Base-by-base conservation (phyloP, 2,329 filamentous ascomycete genomes). In the Plectosphaerella sp. region DNA sequence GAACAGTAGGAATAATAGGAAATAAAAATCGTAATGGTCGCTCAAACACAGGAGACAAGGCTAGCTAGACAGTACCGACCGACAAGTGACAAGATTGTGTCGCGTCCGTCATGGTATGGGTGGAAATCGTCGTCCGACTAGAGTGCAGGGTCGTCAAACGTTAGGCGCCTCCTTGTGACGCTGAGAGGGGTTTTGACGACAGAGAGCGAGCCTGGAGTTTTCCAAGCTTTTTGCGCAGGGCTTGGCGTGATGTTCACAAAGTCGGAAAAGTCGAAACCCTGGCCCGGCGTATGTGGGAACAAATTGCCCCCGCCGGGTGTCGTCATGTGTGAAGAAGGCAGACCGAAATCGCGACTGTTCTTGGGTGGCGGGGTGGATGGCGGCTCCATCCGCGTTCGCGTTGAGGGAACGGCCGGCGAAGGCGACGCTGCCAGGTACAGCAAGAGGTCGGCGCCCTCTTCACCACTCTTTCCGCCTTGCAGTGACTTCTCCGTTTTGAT, bases 211-310 rank as follows among this genome's bases (percentile, higher is more conserved):
- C 83, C 69, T 11, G 91, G 91, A 0, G 91, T 96, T 67, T 88
- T 90, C 89, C 91, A 97, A 10, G 86, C 81, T 60, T 85, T 90
- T 72, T 97, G 94, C 24, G 91, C 94, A 18, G 94, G 94, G 64
- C 91, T 96, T 0, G 94, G 94, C 7, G 94, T 96, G 67, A 97
- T 93, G 71, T 97, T 97, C 66, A 97, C 87, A 71, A 96, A 99
- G 66, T 99, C 94, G 49, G 91, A 84, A 72, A 97, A 96, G 73
- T 97, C 95, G 70, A 97, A 95, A 47, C 70, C 73, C 64, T 92
- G 88, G 15, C 87, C 87, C 0, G 93, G 93, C 1, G 93, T 97
- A 57, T 83, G 85, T 49, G 88, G 83, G 62, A 85, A 83, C 46
- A 87, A 69, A 62, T 84, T 87, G 55, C 82, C 81, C 41, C 86